These are phyloP conservation scores for Exophiala sp. DNA, from an alignment of 2,329 filamentous ascomycete genomes.

Conservation along the genomic window DNA sequence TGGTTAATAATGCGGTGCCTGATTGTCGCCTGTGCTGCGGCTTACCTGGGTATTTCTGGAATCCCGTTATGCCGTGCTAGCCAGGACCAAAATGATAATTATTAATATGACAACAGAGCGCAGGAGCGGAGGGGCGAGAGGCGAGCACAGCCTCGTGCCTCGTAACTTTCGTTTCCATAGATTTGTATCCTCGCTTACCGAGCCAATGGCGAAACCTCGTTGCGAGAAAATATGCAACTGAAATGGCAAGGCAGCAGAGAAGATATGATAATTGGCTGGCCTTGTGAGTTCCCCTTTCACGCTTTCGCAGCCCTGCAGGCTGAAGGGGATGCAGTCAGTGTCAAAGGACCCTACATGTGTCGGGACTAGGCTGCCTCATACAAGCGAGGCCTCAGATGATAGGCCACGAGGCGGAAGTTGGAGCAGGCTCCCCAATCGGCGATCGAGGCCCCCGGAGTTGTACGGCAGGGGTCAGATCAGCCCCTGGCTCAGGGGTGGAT, in stretches of 20 bases:
- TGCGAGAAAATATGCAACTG: not conserved
- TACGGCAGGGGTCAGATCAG: no score
- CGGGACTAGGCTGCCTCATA: no score
- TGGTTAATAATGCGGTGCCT: no score
- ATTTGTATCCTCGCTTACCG: not conserved
- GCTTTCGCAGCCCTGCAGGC: not conserved
- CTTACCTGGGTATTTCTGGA: not conserved
- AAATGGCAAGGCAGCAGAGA: not conserved
- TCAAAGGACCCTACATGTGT: no score
- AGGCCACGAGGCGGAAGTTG: no score
- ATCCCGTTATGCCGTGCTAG: not conserved
- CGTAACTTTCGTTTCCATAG: no score
- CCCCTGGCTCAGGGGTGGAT: no score
- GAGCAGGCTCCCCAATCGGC: no score
- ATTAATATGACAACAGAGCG: not conserved
- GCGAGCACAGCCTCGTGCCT: not conserved
- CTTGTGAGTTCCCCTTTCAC: not conserved
- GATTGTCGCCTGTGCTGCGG: no score
- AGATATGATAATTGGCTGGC: not conserved
- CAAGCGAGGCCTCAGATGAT: no score
- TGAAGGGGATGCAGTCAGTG: no score
- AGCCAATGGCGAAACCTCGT: not conserved
- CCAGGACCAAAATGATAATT: not conserved
- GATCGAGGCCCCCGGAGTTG: no score
- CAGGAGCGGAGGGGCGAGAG: not conserved